Conservation (phyloP, 2,329 filamentous ascomycete species). For the Thielaviopsis ethacetica region DNA sequence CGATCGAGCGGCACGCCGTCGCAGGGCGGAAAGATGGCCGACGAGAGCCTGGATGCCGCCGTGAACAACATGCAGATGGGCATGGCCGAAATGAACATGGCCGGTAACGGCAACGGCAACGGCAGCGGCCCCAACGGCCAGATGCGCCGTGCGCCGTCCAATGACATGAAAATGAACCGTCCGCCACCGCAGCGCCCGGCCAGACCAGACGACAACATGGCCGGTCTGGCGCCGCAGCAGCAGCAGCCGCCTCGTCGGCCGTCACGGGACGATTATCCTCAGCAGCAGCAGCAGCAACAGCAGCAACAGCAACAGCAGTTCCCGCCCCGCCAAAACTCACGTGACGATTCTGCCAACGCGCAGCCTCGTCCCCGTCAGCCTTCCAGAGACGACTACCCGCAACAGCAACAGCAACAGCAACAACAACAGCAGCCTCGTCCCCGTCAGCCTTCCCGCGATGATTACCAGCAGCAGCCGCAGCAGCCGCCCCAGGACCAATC, state of each 20-base stretch:
- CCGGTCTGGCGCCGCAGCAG: not conserved
- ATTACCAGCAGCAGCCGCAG: not conserved
- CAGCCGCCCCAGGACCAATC: not conserved
- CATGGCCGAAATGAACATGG: conserved; percentile 8
- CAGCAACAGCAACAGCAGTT: conserved; percentile 3
- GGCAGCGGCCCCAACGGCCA: no score
- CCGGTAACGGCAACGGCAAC: not conserved
- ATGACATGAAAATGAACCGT: conserved; percentile 6
- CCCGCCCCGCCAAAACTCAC: conserved; percentile 2
- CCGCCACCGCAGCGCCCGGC: not conserved
- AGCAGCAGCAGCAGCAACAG: not conserved
- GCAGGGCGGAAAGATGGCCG: not conserved
- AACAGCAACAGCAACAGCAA: not conserved
- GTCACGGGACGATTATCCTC: not conserved
- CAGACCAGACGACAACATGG: not conserved
- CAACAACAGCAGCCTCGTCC: not conserved
- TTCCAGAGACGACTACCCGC: conserved; percentile 5
- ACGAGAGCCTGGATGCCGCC: not conserved
- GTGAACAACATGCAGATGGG: conserved; percentile 2
- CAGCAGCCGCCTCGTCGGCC: not conserved
- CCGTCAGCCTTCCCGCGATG: conserved; percentile 4
- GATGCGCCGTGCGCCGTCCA: not conserved
- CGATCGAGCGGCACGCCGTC: not conserved
- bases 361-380: conserved; percentile 6
- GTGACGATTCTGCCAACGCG: not conserved